Evolutionary conservation across 169 alveolate genomes (phyloP), one percentile per base, ranked within the genome.

Genomic region (Neospora caninum): DNA sequence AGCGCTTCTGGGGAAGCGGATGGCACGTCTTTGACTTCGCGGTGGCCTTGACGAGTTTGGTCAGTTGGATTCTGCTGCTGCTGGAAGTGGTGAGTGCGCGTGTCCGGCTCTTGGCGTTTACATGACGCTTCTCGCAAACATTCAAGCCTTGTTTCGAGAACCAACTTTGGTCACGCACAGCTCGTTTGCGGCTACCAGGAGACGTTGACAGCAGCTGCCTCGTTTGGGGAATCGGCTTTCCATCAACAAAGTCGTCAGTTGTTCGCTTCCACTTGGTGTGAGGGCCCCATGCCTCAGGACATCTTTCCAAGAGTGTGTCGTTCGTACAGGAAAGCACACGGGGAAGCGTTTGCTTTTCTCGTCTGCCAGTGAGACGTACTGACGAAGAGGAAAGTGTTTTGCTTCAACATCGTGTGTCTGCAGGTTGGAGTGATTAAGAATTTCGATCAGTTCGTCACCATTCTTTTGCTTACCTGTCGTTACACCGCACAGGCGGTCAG

Each of bases 1-100:
- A 92, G 94, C 88, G 82, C 20, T 92, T 92, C 92, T 92, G 94
- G 94, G 69, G 78, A 0, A 92, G 92, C 53, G 94, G 94, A 31
- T 92, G 94, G 94, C 94, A 92, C 88, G 94, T 92, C 36, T 92
- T 92, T 45, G 94, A 92, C 78, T 92, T 92, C 87, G 91, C 92
- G 22, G 94, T 92, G 54, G 83, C 94, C 36, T 22, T 92, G 45
- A 88, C 88, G 36, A 80, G 94, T 45, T 80, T 92, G 36, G 73
- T 83, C 38, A 92, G 94, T 64, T 92, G 94, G 94, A 36, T 92
- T 29, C 92, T 92, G n/a, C 86, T 92, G n/a, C 94, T 92, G 31
- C 88, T 92, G 22, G 94, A 92, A 64, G 94, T 92, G 92, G 94
- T 92, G 36, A 92, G 94, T 10, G 1, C 70, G 80, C 53, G 9